phyloP scores from a whole-genome alignment of 305 asterid species.

The Ruellia speciosa region DNA sequence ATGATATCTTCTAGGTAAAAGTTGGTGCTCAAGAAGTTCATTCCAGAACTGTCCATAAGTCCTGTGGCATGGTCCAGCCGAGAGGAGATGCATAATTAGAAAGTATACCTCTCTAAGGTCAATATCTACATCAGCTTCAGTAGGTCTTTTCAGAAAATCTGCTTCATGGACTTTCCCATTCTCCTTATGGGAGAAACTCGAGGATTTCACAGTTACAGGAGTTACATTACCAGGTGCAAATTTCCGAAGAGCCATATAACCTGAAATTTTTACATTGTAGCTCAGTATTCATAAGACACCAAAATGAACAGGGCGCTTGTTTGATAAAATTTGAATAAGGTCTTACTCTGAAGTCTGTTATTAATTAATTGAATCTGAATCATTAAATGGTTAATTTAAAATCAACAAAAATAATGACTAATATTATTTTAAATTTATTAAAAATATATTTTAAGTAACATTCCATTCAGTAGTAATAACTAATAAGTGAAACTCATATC shows the following conservation, averaged over 20 bases:
- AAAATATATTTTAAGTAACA: too few relatives aligned
- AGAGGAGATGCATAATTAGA: slow-evolving; percentile 92
- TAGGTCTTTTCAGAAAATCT: slow-evolving; percentile 39
- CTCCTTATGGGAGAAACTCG: slow-evolving; percentile 56
- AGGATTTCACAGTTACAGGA: slow-evolving; percentile 49
- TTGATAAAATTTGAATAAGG: too few relatives aligned
- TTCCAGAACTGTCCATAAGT: slow-evolving; percentile 90
- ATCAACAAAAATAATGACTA: too few relatives aligned
- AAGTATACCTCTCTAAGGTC: slow-evolving; percentile 87
- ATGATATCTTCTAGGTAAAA: slow-evolving; percentile 92
- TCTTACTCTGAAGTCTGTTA: too few relatives aligned
- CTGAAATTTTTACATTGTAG: slow-evolving; percentile 26
- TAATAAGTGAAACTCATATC: too few relatives aligned
- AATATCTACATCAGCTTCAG: slow-evolving; percentile 56
- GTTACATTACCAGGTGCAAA: slow-evolving; percentile 50
- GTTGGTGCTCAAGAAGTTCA: slow-evolving; percentile 97
- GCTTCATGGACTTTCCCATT: slow-evolving; percentile 53
- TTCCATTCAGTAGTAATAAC: too few relatives aligned
- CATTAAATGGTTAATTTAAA: too few relatives aligned
- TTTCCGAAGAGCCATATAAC: slow-evolving; percentile 84
- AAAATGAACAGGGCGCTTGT: background rate
- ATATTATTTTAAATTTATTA: too few relatives aligned
- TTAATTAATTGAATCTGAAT: too few relatives aligned
- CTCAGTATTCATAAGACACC: background rate
- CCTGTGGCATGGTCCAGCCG: slow-evolving; percentile 92